phyloP scores from a whole-genome alignment of 148 eudicot genomes.

The Nepenthes gracilis region DNA sequence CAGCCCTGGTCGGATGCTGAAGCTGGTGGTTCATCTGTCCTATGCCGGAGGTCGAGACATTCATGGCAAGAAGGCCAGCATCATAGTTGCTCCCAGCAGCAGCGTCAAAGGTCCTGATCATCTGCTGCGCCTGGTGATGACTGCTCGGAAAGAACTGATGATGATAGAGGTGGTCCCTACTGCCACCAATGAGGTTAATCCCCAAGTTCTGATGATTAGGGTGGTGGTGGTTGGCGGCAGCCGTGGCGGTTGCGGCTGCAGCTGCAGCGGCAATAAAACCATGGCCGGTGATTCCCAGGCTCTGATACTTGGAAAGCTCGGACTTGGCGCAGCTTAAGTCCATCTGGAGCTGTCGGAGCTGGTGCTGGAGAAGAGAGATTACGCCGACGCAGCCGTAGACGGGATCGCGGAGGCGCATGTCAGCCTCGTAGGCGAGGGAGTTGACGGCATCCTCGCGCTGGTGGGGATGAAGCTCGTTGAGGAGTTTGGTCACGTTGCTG shows the following conservation, averaged over 20 bases:
- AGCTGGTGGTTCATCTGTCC: constrained; percentile 33
- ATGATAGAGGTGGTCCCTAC: constrained; percentile 22
- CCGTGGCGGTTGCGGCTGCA: constrained; percentile 10
- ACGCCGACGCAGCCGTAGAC: constrained; percentile 88
- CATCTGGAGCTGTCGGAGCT: constrained; percentile 70
- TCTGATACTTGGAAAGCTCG: constrained; percentile 73
- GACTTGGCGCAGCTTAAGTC: constrained; percentile 65
- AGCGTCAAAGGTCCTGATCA: constrained; percentile 39
- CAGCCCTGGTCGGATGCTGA: constrained; percentile 42
- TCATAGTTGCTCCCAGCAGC: constrained; percentile 21
- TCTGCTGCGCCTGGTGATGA: constrained; percentile 9
- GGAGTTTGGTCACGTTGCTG: constrained; percentile 72
- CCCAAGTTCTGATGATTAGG: constrained; percentile 18
- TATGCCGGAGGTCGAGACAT: constrained; percentile 25
- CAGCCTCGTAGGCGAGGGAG: constrained; percentile 78
- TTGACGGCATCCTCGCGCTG: constrained; percentile 87
- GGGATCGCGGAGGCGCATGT: constrained; percentile 83
- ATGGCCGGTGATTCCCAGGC: constrained; percentile 12
- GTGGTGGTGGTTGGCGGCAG: constrained; percentile 1
- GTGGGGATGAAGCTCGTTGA: constrained; percentile 74
- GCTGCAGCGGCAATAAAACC: constrained; percentile 22
- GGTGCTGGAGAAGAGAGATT: constrained; percentile 80
- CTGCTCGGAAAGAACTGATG: constrained; percentile 64
- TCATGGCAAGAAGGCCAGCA: constrained; percentile 37
- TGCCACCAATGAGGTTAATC: constrained; percentile 17